phyloP scores from a whole-genome alignment of 2,329 filamentous ascomycete genomes.

The Mycocentrospora acerina region DNA sequence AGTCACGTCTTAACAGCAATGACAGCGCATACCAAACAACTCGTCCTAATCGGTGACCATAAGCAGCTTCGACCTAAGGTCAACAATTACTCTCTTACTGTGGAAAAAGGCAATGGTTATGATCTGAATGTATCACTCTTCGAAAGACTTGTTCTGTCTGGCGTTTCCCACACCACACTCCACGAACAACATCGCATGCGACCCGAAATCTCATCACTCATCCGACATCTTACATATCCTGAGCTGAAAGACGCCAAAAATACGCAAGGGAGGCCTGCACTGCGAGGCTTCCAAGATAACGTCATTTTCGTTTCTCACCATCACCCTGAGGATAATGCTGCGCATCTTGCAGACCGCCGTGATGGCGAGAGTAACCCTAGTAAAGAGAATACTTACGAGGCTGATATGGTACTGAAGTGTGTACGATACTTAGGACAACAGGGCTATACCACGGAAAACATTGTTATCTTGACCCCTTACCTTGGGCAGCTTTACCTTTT shows the following conservation, averaged over 20 bases:
- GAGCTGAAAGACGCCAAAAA: conserved; percentile 57
- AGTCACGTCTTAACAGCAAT: conserved; percentile 65
- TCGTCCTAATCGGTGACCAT: conserved; percentile 73
- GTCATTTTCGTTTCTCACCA: conserved; percentile 69
- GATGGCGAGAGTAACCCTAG: conserved; percentile 55
- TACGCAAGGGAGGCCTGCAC: conserved; percentile 49
- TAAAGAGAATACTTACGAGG: conserved; percentile 67
- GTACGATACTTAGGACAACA: conserved; percentile 71
- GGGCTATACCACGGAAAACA: conserved; percentile 64
- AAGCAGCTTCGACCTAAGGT: conserved; percentile 70
- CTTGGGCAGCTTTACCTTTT: conserved; percentile 67
- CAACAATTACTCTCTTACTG: conserved; percentile 60
- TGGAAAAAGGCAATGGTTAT: conserved; percentile 66
- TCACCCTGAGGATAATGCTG: conserved; percentile 53
- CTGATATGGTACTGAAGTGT: conserved; percentile 63
- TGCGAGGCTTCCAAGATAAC: conserved; percentile 60
- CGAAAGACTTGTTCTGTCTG: conserved; percentile 64
- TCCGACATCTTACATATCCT: conserved; percentile 63
- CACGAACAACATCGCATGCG: conserved; percentile 67
- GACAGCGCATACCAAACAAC: conserved; percentile 57
- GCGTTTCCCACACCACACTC: conserved; percentile 57
- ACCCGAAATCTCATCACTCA: conserved; percentile 64
- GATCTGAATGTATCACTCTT: conserved; percentile 70
- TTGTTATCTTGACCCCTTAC: conserved; percentile 73
- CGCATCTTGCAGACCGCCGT: conserved; percentile 49